Evolutionary conservation across 2,329 filamentous ascomycete genomes (phyloP), one percentile per base, ranked within the genome.

Genomic region (Colletotrichum higginsianum): DNA sequence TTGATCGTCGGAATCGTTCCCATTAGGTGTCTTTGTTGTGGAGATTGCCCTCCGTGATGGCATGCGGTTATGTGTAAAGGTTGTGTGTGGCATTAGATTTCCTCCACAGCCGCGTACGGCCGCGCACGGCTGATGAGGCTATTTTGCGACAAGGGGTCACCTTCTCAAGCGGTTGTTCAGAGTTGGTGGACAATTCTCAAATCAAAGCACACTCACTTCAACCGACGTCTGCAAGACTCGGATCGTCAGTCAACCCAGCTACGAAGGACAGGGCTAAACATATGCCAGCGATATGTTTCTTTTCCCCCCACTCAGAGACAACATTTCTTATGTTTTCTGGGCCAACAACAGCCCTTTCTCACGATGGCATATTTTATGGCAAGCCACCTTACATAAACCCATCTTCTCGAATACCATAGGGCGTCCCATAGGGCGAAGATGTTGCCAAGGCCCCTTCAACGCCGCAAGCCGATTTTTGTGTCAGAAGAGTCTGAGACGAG

Each of bases 11-110:
- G 15, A 38, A 18, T 40, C 40, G 53, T 44, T 44, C 61, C 61
- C 15, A 30, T 63, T 12, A 8, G 16, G 21, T 15, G 38, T 16
- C 46, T 40, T 23, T 5, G 21, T 18, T 15, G 61, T 55, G 61
- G 61, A 63, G 61, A 63, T 63, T 63, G 38, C 38, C 38, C 18
- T 35, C 3, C 38, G 9, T 53, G 4, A 30, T 53, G 38, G 49
- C 23, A 55, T 46, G 23, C 6, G 18, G 30, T 42, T n/a, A 23
- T 16, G 21, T 30, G 21, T 6, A 8, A 44, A 30, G 18, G 42
- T 16, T 46, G 4, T 26, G 4, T 23, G 11, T 21, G 11, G 13
- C 2, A 9, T 18, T n/a, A 7, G 21, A 16, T 3, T 23, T 26
- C n/a, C 13, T 12, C 26, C 3, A 4, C 8, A 26, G 3, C 1